Conservation (phyloP, 169 alveolate species). For the Babesia gibsoni region DNA sequence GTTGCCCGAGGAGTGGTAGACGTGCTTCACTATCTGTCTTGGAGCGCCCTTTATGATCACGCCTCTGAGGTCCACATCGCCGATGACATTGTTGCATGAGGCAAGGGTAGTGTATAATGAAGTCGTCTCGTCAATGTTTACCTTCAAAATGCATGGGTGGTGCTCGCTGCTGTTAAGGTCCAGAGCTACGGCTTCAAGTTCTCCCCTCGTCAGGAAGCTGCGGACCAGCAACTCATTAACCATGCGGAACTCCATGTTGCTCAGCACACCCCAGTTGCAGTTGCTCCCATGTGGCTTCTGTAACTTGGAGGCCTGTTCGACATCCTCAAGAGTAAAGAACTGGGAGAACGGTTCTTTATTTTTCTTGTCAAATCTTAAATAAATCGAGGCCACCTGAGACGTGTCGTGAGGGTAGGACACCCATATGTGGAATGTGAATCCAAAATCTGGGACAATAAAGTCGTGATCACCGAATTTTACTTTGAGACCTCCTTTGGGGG, state of each 20-base stretch:
- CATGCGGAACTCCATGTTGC: conserved; percentile 30
- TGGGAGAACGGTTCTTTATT: neutral
- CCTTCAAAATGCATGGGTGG: conserved; percentile 9
- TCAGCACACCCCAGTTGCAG: conserved; percentile 60
- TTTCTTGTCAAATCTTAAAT: conserved; percentile 4
- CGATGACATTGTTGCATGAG: conserved; percentile 28
- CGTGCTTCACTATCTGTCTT: conserved; percentile 50
- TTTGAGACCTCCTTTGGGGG: neutral
- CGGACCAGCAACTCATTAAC: conserved; percentile 26
- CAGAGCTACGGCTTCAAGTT: conserved; percentile 29
- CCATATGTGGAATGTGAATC: conserved; percentile 37
- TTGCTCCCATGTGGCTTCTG: conserved; percentile 7
- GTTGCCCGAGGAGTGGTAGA: conserved; percentile 27
- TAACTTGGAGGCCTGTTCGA: neutral
- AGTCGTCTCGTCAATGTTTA: conserved; percentile 37
- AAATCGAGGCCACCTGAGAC: conserved; percentile 1
- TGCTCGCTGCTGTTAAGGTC: neutral
- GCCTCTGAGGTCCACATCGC: conserved; percentile 25
- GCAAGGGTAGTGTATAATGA: conserved; percentile 51
- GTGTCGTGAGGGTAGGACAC: conserved; percentile 27
- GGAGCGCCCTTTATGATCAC: conserved; percentile 47
- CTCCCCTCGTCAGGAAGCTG: conserved; percentile 7
- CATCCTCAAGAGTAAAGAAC: conserved; percentile 6
- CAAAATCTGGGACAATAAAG: neutral
- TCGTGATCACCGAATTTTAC: conserved; percentile 23